Base-by-base conservation (phyloP, 2,329 filamentous ascomycete genomes). In the Diaporthe sp. region DNA sequence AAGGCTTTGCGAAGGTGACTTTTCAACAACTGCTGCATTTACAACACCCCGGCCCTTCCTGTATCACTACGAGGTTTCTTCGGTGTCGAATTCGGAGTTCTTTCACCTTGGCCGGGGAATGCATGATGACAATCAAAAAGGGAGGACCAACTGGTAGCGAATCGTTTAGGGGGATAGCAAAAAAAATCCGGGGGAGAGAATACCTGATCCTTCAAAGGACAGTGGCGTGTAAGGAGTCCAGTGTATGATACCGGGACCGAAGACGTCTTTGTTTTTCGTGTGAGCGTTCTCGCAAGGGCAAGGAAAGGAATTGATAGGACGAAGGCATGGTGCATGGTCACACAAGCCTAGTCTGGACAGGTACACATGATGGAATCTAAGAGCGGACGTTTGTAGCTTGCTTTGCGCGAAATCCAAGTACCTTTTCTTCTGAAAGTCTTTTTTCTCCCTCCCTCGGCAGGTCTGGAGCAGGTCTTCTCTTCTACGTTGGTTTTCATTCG, bases 1-100 rank as follows among this genome's bases (percentile, higher is more conserved):
- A 28, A 33, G 74, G 57, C 55, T 58, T 64, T 52, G 67, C 74
- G 69, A 72, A n/a, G 57, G 45, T 54, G 38, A 42, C 71, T 68
- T 73, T 68, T 64, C 72, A 74, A 72, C 72, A 74, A 72, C 58
- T 75, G 69, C 73, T 75, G 74, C 74, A 75, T 75, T 75, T 75
- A 74, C 74, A 73, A 73, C 64, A 70, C 38, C 57, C 57, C 61
- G 42, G 60, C 55, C 57, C 57, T 70, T 57, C 67, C 68, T 72
- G 70, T 71, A 74, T 74, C 77, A 75, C 74, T 71, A 76, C 73
- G 71, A 73, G 47, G 33, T 61, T 54, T 45, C 52, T 68, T 60
- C 68, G 33, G 55, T 30, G 33, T 69, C 70, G 57, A 71, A 42
- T 42, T 50, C 50, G 70, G 70, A 61, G 60, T 50, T 70, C 30